Evolutionary conservation across 2,329 filamentous ascomycete species (phyloP).

Genomic region (Scleromitrula shiraiana): DNA sequence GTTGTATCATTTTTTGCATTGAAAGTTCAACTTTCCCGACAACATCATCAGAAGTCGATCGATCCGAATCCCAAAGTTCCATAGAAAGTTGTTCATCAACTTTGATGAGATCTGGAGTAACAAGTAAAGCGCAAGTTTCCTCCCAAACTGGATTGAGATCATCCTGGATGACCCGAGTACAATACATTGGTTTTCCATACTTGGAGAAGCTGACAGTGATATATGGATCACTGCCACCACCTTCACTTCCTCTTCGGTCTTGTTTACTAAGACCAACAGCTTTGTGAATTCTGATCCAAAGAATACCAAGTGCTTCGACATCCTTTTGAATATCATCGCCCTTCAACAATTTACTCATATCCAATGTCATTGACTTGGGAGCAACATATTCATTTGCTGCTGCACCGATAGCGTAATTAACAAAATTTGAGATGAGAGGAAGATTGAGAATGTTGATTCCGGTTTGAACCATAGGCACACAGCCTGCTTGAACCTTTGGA

Average conservation of each 20-base stretch:
- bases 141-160: slow-evolving; percentile 90
- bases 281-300: slow-evolving; percentile 88
- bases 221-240: slow-evolving; percentile 89
- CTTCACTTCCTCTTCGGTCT: slow-evolving; percentile 70
- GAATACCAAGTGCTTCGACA: slow-evolving; percentile 73
- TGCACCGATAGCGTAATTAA: slow-evolving; percentile 65
- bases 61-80: slow-evolving; percentile 93
- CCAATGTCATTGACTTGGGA: slow-evolving; percentile 87
- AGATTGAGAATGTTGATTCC: slow-evolving; percentile 88
- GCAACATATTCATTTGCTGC: slow-evolving; percentile 88
- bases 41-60: slow-evolving; percentile 86
- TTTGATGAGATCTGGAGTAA: slow-evolving; percentile 85
- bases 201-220: slow-evolving; percentile 94
- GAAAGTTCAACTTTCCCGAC: slow-evolving; percentile 91
- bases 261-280: slow-evolving; percentile 86
- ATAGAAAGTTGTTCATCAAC: slow-evolving; percentile 88
- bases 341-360: slow-evolving; percentile 82
- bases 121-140: slow-evolving; percentile 75
- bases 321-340: slow-evolving; percentile 92
- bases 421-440: slow-evolving; percentile 85
- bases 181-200: slow-evolving; percentile 96
- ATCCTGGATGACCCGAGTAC: slow-evolving; percentile 90
- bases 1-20: slow-evolving; percentile 90
- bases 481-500: slow-evolving; percentile 82
- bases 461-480: slow-evolving; percentile 83